These are phyloP conservation scores for Tulasnella sp. DNA, from an alignment of 768 basidiomycete species.

Conservation along the genomic window DNA sequence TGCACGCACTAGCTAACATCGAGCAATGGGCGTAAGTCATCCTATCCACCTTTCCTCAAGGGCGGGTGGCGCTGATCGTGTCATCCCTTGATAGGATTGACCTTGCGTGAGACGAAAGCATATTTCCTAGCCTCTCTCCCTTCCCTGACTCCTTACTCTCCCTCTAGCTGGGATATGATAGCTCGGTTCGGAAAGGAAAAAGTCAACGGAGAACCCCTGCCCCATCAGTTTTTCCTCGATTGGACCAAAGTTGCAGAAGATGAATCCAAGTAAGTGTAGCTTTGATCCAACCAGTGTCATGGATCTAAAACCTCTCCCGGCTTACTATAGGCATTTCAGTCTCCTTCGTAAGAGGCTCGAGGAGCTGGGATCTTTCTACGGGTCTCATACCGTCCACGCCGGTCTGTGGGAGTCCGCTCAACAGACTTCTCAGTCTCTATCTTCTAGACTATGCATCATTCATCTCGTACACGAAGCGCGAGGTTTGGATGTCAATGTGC, in stretches of 20 bases:
- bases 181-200: constrained; percentile 57
- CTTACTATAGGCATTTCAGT: constrained; percentile 24
- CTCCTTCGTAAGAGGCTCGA: constrained; percentile 42
- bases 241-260: constrained; percentile 82
- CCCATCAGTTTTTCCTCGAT: constrained; percentile 73
- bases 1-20: constrained; percentile 80
- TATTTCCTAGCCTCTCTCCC: constrained; percentile 24
- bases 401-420: constrained; percentile 76
- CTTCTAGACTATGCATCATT: constrained; percentile 73
- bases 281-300: neutral
- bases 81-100: constrained; percentile 47
- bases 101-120: constrained; percentile 53
- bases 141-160: neutral
- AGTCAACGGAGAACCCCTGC: constrained; percentile 49
- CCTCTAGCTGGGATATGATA: constrained; percentile 73
- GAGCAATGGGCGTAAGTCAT: constrained; percentile 80
- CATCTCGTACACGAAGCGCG: constrained; percentile 82
- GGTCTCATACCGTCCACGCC: constrained; percentile 66
- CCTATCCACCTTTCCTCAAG: neutral
- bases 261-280: constrained; percentile 45
- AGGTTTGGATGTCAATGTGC: constrained; percentile 70
- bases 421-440: constrained; percentile 62
- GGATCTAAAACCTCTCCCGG: too few species aligned
- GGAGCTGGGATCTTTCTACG: constrained; percentile 73
- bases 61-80: neutral